These are phyloP conservation scores for Trichoderma guizhouense DNA, from an alignment of 2,329 filamentous ascomycete species.

Conservation along the genomic window DNA sequence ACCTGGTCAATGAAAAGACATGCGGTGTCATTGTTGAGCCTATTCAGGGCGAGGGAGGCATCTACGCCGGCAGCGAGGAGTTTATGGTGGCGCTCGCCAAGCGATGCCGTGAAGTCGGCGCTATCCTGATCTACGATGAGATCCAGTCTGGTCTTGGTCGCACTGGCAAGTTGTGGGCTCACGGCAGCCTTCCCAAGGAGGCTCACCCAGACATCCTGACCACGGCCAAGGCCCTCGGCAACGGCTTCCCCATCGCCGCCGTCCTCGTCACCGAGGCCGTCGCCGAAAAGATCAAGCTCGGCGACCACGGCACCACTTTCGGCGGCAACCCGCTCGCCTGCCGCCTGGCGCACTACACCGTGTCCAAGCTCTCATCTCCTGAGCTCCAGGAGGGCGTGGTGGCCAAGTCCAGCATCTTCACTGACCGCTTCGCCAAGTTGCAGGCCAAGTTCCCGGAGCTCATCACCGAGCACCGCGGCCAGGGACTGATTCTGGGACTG, in stretches of 20 bases:
- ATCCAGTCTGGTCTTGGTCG: conserved; percentile 92
- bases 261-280: conserved; percentile 42
- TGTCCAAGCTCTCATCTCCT: conserved; percentile 69
- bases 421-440: conserved; percentile 46
- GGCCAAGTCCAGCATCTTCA: conserved; percentile 57
- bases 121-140: conserved; percentile 90
- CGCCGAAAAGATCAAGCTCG: conserved; percentile 45
- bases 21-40: conserved; percentile 96
- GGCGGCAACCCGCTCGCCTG: conserved; percentile 87
- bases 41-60: conserved; percentile 94
- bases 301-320: conserved; percentile 92
- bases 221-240: conserved; percentile 92
- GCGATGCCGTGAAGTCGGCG: conserved; percentile 81
- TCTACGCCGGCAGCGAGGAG: conserved; percentile 76
- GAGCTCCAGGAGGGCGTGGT: conserved; percentile 67
- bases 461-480: conserved; percentile 75
- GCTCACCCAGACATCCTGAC: conserved; percentile 94
- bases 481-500: conserved; percentile 80
- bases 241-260: conserved; percentile 92
- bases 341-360: conserved; percentile 80
- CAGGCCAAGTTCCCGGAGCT: conserved; percentile 58
- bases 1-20: conserved; percentile 76
- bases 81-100: conserved; percentile 82
- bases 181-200: conserved; percentile 66
- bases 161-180: conserved; percentile 89